Percentiles rank a stretch among this genome's conserved stretches.
Evolutionary conservation across 352 stramenopile genomes (phyloP).

Genomic region (Saprolegnia parasitica): DNA sequence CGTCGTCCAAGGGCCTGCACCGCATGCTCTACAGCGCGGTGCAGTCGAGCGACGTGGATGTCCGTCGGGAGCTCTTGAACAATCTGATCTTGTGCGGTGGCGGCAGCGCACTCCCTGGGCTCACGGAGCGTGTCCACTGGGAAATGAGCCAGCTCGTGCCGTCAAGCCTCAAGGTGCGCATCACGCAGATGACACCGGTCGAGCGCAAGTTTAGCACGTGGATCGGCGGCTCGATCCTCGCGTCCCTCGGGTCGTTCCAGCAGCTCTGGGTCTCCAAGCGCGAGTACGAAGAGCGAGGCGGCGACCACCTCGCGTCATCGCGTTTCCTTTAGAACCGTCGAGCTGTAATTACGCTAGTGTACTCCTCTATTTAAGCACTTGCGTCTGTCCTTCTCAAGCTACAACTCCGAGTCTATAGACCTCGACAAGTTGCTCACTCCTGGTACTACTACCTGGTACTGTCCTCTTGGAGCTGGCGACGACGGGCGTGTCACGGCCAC

Average conservation of each 20-base stretch:
- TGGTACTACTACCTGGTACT: too few relatives aligned
- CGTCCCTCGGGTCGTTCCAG: conserved; percentile 84
- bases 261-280: conserved; percentile 83
- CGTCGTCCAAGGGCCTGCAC: conserved; percentile 53
- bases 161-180: conserved; percentile 78
- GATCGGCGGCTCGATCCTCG: conserved; percentile 83
- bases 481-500: too few relatives aligned
- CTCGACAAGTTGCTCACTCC: too few relatives aligned
- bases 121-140: conserved; percentile 74
- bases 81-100: conserved; percentile 86
- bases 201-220: conserved; percentile 85
- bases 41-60: conserved; percentile 73
- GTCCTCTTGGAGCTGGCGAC: too few relatives aligned
- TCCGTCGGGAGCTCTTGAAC: conserved; percentile 77
- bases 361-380: too few relatives aligned
- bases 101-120: conserved; percentile 58
- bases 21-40: conserved; percentile 81
- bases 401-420: too few relatives aligned
- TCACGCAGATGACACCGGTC: conserved; percentile 75
- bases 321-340: conserved; percentile 40
- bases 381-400: too few relatives aligned
- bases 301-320: conserved; percentile 54
- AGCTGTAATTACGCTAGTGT: too few relatives aligned
- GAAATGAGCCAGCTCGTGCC: conserved; percentile 76
- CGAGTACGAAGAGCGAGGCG: conserved; percentile 80